Evolutionary conservation across 257 asterid genomes (phyloP).

Genomic region (Gardenia jasminoides): DNA sequence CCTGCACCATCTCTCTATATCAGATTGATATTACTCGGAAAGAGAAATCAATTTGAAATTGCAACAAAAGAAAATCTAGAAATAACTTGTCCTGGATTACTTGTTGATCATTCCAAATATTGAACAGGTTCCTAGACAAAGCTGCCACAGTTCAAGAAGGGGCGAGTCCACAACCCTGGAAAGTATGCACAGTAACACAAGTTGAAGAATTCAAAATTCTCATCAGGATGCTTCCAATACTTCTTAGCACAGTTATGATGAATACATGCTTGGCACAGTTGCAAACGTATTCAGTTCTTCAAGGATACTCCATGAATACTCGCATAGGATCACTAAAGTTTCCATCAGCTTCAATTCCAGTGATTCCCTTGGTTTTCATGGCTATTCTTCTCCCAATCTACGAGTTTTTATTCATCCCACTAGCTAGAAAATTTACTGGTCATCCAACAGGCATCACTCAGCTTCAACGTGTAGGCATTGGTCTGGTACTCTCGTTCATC

Average conservation of each 20-base stretch:
- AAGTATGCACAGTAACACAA: conserved; percentile 46
- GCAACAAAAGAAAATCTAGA: neutral
- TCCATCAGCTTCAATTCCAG: conserved; percentile 47
- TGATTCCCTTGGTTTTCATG: conserved; percentile 49
- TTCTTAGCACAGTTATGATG: conserved; percentile 46
- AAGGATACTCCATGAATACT: conserved; percentile 45
- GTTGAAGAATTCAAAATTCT: conserved; percentile 55
- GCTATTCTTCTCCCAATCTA: conserved; percentile 41
- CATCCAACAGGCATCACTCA: conserved; percentile 48
- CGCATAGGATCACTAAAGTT: conserved; percentile 34
- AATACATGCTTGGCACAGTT: conserved; percentile 52
- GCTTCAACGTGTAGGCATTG: conserved; percentile 52
- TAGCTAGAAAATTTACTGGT: conserved; percentile 41
- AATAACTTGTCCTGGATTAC: neutral
- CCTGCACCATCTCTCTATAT: no score
- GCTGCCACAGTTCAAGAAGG: conserved; percentile 30
- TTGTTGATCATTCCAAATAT: neutral
- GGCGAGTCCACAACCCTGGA: conserved; percentile 1
- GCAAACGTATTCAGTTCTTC: conserved; percentile 51
- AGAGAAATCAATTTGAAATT: no score
- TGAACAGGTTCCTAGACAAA: conserved; percentile 40
- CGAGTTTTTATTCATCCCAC: conserved; percentile 43
- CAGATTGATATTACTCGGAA: no score
- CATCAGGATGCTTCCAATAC: conserved; percentile 42
- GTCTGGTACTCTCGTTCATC: conserved; percentile 39